These are phyloP conservation scores for Chionographis japonica DNA, from an alignment of 106 monocot genomes.

Conservation along the genomic window DNA sequence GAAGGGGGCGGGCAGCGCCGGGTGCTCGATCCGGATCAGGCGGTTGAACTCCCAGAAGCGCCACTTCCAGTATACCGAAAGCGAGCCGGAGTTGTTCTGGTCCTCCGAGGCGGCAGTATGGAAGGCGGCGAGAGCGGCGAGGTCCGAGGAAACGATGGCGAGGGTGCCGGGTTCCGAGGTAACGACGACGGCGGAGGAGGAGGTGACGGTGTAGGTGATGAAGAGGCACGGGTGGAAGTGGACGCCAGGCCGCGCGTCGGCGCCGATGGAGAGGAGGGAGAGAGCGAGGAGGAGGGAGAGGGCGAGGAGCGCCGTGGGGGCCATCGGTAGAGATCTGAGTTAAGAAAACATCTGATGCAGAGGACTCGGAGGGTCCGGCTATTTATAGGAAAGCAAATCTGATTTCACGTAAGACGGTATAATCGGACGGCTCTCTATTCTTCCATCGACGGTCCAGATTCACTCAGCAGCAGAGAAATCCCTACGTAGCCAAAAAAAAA, in stretches of 20 bases:
- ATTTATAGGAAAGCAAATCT: no score
- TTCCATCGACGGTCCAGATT: no score
- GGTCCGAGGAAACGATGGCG: constrained; percentile 29
- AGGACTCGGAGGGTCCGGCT: no score
- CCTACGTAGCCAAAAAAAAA: no score
- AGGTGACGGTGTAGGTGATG: constrained; percentile 35
- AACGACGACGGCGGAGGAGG: constrained; percentile 10
- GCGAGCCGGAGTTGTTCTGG: not conserved
- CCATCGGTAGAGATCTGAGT: no score
- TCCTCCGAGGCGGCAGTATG: not conserved
- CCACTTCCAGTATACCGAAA: not conserved
- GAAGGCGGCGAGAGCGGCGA: constrained; percentile 10
- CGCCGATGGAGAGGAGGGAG: constrained; percentile 17
- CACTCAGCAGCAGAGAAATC: no score
- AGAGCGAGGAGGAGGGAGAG: not conserved
- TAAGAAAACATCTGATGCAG: no score
- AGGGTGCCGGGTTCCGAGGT: not conserved
- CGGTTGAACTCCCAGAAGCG: not conserved
- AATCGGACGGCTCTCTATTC: no score
- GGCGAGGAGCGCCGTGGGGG: no score
- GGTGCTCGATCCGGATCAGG: constrained; percentile 5
- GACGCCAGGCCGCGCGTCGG: constrained; percentile 21
- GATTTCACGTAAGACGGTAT: no score
- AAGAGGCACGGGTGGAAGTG: constrained; percentile 50
- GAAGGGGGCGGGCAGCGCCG: constrained; percentile 1